Evolutionary conservation across 805 yeast species (phyloP), one percentile per base, ranked within the genome.

Genomic region (Wickerhamiella azymoides): DNA sequence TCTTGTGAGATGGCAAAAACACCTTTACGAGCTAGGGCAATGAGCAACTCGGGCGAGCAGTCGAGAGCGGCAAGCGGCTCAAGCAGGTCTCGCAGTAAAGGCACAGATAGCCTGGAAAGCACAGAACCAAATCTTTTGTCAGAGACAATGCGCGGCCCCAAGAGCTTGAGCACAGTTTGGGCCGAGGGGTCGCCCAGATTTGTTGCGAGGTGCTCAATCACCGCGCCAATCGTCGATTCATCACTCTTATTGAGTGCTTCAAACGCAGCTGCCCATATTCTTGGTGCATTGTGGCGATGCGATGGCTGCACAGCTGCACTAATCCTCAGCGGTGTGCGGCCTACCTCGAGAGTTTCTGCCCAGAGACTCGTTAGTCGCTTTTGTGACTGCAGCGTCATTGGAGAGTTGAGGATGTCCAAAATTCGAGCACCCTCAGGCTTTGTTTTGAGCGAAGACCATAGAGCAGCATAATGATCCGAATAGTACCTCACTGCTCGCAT

Each of bases 361-460:
- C 44, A 41, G 10, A 33, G 24, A 16, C 16, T 24, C 13, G 32
- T 24, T 11, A 41, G 39, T 7, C 35, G 33, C 10, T 41, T 41
- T 16, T 41, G 44, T 10, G 44, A 27, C n/a, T 27, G 16, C 17
- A 16, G 39, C 14, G 24, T 28, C 44, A 41, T 32, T 14, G 33
- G 28, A 5, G 32, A 14, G 14, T 18, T 24, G 28, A 41, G 26
- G 11, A 41, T 28, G 7, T 33, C 44, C 6, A 37, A 18, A n/a
- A 41, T 30, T n/a, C 38, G 37, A 11, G 35, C 39, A 10, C 10
- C 21, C 17, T 41, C 44, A 14, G 44, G 38, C 16, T 41, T 41
- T 5, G 35, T 30, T 14, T 41, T 24, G 4, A 41, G 28, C 16
- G 44, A 41, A 11, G 25, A 32, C 38, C 37, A 33, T 21, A 41